Base-by-base conservation (phyloP, 2,329 filamentous ascomycete species). In the Fusarium circinatum region DNA sequence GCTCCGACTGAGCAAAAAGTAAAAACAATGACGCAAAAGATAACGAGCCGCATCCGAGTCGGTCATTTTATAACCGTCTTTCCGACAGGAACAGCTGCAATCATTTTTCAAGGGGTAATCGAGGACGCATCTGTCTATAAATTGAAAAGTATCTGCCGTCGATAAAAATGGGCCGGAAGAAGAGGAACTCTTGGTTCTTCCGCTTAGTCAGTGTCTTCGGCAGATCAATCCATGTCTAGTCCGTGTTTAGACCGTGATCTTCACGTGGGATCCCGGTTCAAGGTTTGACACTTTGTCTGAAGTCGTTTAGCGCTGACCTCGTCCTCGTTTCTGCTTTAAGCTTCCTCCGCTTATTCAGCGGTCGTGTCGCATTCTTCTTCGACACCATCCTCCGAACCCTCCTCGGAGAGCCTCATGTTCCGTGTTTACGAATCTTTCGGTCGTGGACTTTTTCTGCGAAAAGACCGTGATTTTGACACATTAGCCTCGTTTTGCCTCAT, bases 341-440 rank as follows among this genome's bases (percentile, higher is more conserved):
- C n/a, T 39, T 12, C 10, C 7, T 12, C 42, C 60, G 71, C 71
- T 74, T 67, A 75, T 34, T 74, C 44, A 74, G 71, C 72, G 72
- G 71, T 18, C n/a, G 15, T 54, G 56, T 38, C 34, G 39, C 47
- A 34, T 15, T 32, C 48, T 52, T 52, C 48, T 52, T 34, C 26
- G 15, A 26, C 32, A 14, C 51, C 47, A 64, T 59, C 58, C n/a
- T 71, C 58, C 70, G 54, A 44, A 26, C 17, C 54, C n/a, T 41
- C 42, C 24, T 70, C 64, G 54, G 57, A 55, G 41, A 65, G 32
- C 38, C 41, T 68, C 54, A 49, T 45, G 15, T 32, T 57, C 70
- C 56, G 70, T 44, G n/a, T 60, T 63, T 22, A 57, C 47, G 42
- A 68, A 36, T 59, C 41, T 39, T 56, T 49, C 24, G 56, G 48